Percentiles rank a stretch among this genome's conserved stretches.
These are phyloP conservation scores for Porphyrellus sp. DNA, from an alignment of 1,284 basidiomycete genomes.

Conservation along the genomic window DNA sequence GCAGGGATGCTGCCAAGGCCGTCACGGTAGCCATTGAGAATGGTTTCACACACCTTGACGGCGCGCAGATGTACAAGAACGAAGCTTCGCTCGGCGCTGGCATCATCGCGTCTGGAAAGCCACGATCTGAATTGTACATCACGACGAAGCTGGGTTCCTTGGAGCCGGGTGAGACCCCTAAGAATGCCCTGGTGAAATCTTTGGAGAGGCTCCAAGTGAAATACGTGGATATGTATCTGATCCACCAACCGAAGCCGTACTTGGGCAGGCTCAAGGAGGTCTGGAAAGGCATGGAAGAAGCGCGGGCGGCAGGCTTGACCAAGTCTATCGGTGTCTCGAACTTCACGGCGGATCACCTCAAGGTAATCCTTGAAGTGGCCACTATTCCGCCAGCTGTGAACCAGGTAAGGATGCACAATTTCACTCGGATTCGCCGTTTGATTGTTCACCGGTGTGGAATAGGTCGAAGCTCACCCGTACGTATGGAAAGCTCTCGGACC, in stretches of 20 bases:
- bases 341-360: slow-evolving; percentile 65
- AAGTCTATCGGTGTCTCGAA: slow-evolving; percentile 86
- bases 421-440: background rate
- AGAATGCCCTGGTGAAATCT: slow-evolving; percentile 50
- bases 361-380: slow-evolving; percentile 57
- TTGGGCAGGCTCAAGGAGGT: slow-evolving; percentile 47
- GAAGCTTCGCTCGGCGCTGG: slow-evolving; percentile 56
- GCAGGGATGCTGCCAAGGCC: slow-evolving; percentile 48
- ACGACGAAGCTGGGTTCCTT: slow-evolving; percentile 58
- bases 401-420: slow-evolving; percentile 51
- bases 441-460: slow-evolving; percentile 10
- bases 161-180: slow-evolving; percentile 42
- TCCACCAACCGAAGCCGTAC: slow-evolving; percentile 52
- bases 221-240: slow-evolving; percentile 76
- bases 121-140: slow-evolving; percentile 50
- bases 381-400: slow-evolving; percentile 70
- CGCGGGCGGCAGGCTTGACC: slow-evolving; percentile 64
- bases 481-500: slow-evolving; percentile 57
- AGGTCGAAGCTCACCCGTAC: slow-evolving; percentile 85
- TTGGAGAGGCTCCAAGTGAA: slow-evolving; percentile 59
- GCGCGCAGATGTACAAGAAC: slow-evolving; percentile 66
- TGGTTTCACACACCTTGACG: slow-evolving; percentile 70
- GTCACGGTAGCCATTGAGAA: slow-evolving; percentile 54
- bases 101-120: slow-evolving; percentile 51
- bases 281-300: slow-evolving; percentile 73